Evolutionary conservation across 2,329 filamentous ascomycete genomes (phyloP).

Genomic region (Curvularia eragrostidis): DNA sequence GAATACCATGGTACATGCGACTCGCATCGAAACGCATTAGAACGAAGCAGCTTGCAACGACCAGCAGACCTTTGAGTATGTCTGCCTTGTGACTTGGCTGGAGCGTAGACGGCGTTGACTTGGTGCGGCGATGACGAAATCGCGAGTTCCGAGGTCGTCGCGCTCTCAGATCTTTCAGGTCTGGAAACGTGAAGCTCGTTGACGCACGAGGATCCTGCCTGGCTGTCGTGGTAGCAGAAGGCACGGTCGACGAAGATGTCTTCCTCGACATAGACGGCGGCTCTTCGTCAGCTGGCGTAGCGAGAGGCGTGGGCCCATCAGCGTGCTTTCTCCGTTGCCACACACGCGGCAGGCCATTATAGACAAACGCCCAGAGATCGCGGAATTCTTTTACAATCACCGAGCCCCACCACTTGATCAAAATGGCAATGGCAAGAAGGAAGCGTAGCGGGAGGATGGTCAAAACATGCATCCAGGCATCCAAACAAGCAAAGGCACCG

Average conservation of each 20-base stretch:
- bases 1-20: constrained; percentile 97
- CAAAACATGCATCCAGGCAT: constrained; percentile 96
- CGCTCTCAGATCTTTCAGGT: constrained; percentile 34
- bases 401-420: constrained; percentile 79
- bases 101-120: constrained; percentile 83
- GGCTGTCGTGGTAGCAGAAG: constrained; percentile 25
- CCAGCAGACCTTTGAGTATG: constrained; percentile 86
- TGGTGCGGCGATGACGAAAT: constrained; percentile 72
- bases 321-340: constrained; percentile 68
- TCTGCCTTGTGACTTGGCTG: constrained; percentile 94
- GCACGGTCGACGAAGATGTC: constrained; percentile 30
- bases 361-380: constrained; percentile 78
- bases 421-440: constrained; percentile 75
- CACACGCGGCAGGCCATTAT: constrained; percentile 77
- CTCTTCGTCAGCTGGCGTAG: constrained; percentile 40
- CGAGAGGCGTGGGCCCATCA: constrained; percentile 36
- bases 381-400: constrained; percentile 73
- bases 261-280: constrained; percentile 35
- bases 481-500: constrained; percentile 87
- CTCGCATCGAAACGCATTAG: constrained; percentile 94
- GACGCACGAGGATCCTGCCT: constrained; percentile 32
- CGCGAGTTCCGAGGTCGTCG: constrained; percentile 41
- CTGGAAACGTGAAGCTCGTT: constrained; percentile 38
- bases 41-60: constrained; percentile 82
- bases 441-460: constrained; percentile 94